phyloP scores from a whole-genome alignment of 352 stramenopile genomes.

The Phytopythium montanum region DNA sequence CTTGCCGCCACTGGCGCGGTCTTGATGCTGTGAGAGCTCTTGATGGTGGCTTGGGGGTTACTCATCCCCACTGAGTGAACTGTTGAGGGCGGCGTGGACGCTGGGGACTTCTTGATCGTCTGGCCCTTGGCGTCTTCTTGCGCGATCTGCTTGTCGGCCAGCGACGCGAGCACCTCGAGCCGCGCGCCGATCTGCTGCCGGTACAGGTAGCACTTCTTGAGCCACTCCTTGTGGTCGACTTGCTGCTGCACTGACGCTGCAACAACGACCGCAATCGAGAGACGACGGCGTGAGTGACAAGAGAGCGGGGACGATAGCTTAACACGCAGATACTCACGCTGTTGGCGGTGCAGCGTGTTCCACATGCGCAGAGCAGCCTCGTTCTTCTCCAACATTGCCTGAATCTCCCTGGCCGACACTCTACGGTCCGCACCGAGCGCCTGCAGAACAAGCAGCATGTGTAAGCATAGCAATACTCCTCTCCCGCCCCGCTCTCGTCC shows the following conservation, averaged over 20 bases:
- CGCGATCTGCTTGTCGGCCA: constrained; percentile 79
- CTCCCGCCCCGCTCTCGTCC: not conserved
- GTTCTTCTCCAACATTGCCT: constrained; percentile 86
- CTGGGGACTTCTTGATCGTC: not conserved
- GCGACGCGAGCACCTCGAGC: constrained; percentile 68
- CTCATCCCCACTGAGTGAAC: not conserved
- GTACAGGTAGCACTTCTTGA: constrained; percentile 52
- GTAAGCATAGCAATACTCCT: no score
- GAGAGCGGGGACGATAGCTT: not conserved
- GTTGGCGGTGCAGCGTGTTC: constrained; percentile 67
- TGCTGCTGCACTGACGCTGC: constrained; percentile 44
- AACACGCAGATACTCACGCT: constrained; percentile 39
- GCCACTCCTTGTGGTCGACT: constrained; percentile 73
- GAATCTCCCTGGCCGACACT: constrained; percentile 58
- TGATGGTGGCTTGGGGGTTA: not conserved
- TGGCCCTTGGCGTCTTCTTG: constrained; percentile 42
- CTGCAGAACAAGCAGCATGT: constrained; percentile 7
- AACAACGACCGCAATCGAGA: not conserved
- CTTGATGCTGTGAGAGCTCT: not conserved
- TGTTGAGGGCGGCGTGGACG: not conserved
- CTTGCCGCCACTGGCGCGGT: not conserved
- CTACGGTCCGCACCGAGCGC: constrained; percentile 45
- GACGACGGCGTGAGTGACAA: not conserved
- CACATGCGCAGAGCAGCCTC: constrained; percentile 69
- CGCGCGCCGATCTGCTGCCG: constrained; percentile 71